Percentiles rank a stretch among this genome's conserved stretches.
These are phyloP conservation scores for Gossypium raimondii DNA, from an alignment of 345 rosid genomes.

Conservation along the genomic window DNA sequence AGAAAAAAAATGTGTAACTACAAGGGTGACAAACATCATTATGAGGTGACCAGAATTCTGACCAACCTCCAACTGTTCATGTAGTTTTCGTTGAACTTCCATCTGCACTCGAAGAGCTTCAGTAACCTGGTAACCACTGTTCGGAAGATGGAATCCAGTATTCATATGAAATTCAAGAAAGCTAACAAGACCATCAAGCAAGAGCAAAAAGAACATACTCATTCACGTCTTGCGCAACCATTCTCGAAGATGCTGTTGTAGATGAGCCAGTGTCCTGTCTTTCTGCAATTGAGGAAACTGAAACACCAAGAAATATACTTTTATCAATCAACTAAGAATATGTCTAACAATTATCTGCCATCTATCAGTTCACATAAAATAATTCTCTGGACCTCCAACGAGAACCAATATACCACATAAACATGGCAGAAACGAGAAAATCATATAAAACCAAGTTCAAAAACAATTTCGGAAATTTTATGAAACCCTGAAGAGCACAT, in stretches of 20 bases:
- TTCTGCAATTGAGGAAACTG: conserved; percentile 74
- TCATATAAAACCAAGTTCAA: neutral
- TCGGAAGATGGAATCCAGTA: conserved; percentile 27
- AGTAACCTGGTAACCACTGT: conserved; percentile 77
- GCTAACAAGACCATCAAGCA: neutral
- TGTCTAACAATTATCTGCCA: neutral
- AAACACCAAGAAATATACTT: conserved; percentile 20
- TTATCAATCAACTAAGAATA: conserved; percentile 7
- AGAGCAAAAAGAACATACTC: conserved; percentile 50
- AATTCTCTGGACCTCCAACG: neutral
- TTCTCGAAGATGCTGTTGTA: conserved; percentile 56
- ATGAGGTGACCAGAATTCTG: neutral
- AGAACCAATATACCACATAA: neutral
- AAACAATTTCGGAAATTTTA: neutral
- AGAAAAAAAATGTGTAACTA: too few relatives aligned
- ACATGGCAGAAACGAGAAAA: neutral
- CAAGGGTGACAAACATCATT: too few relatives aligned
- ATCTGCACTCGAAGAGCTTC: conserved; percentile 94
- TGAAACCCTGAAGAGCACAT: neutral
- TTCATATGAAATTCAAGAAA: neutral
- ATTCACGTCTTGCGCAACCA: conserved; percentile 59
- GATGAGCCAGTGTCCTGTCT: conserved; percentile 83
- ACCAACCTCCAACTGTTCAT: conserved; percentile 91
- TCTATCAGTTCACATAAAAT: neutral
- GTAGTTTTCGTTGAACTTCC: conserved; percentile 95